Percentiles rank a stretch among this genome's conserved stretches.
phyloP scores from a whole-genome alignment of 371 early-diverging fungal species.

The Paraphysoderma sedebokerense region DNA sequence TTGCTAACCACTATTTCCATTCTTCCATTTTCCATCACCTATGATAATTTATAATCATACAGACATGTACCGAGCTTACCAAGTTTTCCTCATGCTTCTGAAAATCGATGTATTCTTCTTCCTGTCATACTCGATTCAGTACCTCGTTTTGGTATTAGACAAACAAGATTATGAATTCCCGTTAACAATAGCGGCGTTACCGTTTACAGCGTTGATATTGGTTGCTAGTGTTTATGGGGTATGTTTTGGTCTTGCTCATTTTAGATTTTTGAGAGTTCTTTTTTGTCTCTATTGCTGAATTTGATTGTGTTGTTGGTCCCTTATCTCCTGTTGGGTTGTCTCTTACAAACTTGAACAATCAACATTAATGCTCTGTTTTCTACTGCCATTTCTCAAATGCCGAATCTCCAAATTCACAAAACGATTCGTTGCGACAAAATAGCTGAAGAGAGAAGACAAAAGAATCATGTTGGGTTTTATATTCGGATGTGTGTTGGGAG shows the following conservation, averaged over 20 bases:
- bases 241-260: not conserved
- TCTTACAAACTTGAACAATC: not conserved
- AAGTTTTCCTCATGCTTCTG: constrained; percentile 67
- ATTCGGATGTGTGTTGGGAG: constrained; percentile 40
- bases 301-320: not conserved
- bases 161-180: constrained; percentile 35
- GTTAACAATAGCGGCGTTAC: constrained; percentile 57
- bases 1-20: not conserved
- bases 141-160: constrained; percentile 53
- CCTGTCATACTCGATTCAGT: constrained; percentile 69
- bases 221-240: constrained; percentile 59
- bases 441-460: constrained; percentile 38
- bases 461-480: constrained; percentile 46
- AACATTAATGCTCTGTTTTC: too few species aligned
- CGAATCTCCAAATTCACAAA: too few species aligned
- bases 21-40: not conserved
- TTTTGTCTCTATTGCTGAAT: too few species aligned
- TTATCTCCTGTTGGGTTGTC: not conserved
- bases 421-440: too few species aligned
- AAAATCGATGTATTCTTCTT: constrained; percentile 80
- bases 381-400: too few species aligned
- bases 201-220: constrained; percentile 46
- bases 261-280: too few species aligned
- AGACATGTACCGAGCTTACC: constrained; percentile 73
- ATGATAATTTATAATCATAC: constrained; percentile 13